Evolutionary conservation across 441 rosid species (phyloP), one percentile per base, ranked within the genome.

Genomic region (Populus trichocarpa): DNA sequence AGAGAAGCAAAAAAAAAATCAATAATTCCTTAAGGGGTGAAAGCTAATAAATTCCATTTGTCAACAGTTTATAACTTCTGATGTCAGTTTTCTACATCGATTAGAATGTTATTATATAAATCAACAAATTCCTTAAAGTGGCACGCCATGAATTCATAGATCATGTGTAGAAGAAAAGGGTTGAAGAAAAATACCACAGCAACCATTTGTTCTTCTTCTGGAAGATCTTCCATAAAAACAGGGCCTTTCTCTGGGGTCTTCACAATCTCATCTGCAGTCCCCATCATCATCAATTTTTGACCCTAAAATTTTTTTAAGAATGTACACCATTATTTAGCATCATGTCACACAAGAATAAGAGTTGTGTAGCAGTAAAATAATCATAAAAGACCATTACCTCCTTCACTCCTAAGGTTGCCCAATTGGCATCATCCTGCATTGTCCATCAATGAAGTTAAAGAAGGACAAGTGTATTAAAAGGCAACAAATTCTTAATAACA

Each of bases 241-340:
- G 90, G 94, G 28, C 90, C 95, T 83, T 93, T 96, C 78, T 96
- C 98, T 9, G 99, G 98, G 78, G 97, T 97, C 82, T 93, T 95
- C 78, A 97, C 90, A 66, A 95, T 86, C 89, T 95, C 98, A 85
- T 92, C 99, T 16, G 96, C 98, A 79, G 99, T 93, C 81, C 98
- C 99, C 97, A 97, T 93, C 99, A 97, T 91, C 99, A 95, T 97
- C 90, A 97, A 82, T 79, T 88, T 93, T 89, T 95, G 99, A 78
- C 99, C 99, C 99, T 97, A 77, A 81, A 67, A 1, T 6, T 53
- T 23, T 53, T 6, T 53, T 57, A 40, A 77, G 38, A 8, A 12
- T 36, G 59, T 46, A 81, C 22, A 61, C 40, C 22, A 69, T 40
- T 50, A 32, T 74, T 32, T 33, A 35, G 61, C 50, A 75, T 71